phyloP scores from a whole-genome alignment of 306 rosid genomes.

The Lupinus albus region DNA sequence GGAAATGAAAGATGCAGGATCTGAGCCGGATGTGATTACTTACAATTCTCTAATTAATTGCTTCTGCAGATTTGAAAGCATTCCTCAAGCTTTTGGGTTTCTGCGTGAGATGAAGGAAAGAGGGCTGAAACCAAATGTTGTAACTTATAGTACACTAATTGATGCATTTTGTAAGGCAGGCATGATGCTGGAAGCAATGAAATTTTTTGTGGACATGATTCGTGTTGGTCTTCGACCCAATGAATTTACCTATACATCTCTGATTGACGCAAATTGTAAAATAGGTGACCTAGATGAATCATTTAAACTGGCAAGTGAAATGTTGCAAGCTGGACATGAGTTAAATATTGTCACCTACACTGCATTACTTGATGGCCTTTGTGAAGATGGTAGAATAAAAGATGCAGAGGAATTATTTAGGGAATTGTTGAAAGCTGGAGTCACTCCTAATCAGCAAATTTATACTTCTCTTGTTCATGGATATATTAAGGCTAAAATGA shows the following conservation, averaged over 20 bases:
- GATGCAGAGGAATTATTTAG: conserved; percentile 79
- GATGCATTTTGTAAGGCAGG: conserved; percentile 95
- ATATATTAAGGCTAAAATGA: conserved; percentile 65
- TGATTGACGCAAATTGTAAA: conserved; percentile 89
- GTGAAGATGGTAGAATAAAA: conserved; percentile 69
- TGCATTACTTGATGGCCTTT: conserved; percentile 76
- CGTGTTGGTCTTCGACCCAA: conserved; percentile 78
- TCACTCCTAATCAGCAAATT: conserved; percentile 59
- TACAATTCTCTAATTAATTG: conserved; percentile 78
- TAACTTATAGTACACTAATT: conserved; percentile 85
- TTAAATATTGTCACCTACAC: conserved; percentile 71
- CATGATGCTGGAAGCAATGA: conserved; percentile 76
- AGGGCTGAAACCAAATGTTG: conserved; percentile 72
- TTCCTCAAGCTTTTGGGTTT: conserved; percentile 72
- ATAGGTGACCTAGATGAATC: conserved; percentile 70
- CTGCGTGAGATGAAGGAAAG: conserved; percentile 68
- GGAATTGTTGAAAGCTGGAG: conserved; percentile 63
- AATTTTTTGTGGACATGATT: conserved; percentile 82
- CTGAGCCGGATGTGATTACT: conserved; percentile 72
- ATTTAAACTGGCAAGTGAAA: conserved; percentile 67
- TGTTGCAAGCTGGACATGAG: conserved; percentile 64
- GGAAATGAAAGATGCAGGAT: conserved; percentile 72
- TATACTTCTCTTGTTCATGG: conserved; percentile 85
- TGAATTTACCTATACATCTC: conserved; percentile 83
- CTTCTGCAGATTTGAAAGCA: conserved; percentile 72